phyloP scores from a whole-genome alignment of 306 rosid species.

The Biancaea sappan region DNA sequence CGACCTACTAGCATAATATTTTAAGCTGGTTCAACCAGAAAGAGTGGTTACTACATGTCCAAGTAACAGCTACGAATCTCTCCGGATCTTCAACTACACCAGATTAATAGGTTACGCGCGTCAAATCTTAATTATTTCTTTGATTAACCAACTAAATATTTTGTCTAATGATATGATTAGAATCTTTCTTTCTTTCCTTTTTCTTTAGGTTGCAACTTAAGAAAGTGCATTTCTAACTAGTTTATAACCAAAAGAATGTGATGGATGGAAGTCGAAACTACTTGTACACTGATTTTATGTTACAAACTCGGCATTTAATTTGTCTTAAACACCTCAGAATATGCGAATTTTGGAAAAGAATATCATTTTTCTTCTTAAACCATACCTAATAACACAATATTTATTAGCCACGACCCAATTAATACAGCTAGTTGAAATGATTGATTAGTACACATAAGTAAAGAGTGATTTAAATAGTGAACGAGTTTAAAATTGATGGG shows the following conservation, averaged over 20 bases:
- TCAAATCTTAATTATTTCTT: neutral
- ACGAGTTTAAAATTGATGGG: no score
- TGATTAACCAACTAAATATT: neutral
- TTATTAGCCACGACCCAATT: neutral
- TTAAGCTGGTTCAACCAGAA: no score
- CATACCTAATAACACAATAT: no score
- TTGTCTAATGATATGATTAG: neutral
- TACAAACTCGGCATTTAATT: neutral
- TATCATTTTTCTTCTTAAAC: neutral
- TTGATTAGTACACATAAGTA: no score
- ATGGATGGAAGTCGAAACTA: neutral
- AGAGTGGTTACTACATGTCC: neutral
- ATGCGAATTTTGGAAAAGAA: neutral
- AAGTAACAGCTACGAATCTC: neutral
- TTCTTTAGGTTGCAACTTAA: neutral
- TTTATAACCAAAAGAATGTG: neutral
- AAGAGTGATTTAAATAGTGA: no score
- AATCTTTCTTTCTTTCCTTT: neutral
- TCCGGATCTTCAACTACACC: neutral
- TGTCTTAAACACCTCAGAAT: neutral
- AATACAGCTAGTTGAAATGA: neutral
- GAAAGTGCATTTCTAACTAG: neutral
- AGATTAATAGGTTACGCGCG: neutral
- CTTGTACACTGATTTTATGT: neutral
- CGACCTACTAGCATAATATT: neutral